These are phyloP conservation scores for Silybum marianum DNA, from an alignment of 129 eudicot species.

Conservation along the genomic window DNA sequence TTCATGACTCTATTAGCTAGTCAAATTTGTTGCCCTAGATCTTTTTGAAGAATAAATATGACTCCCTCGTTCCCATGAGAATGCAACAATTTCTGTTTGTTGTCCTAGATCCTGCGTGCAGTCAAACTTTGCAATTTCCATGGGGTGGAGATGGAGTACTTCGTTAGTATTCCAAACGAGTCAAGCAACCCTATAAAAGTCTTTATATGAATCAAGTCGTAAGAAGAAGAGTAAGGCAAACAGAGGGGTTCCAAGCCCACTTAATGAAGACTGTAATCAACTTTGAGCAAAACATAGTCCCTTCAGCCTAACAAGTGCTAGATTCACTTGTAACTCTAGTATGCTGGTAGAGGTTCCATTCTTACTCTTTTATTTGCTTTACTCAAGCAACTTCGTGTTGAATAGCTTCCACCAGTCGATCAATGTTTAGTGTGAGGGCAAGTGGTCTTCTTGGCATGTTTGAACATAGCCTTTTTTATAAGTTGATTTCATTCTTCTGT, in stretches of 20 bases:
- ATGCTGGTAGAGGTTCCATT: not conserved
- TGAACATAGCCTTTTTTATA: not conserved
- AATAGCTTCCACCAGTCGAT: not conserved
- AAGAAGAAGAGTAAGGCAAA: not conserved
- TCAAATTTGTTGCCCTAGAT: not conserved
- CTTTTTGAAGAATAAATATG: not conserved
- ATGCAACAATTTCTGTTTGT: not conserved
- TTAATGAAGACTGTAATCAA: not conserved
- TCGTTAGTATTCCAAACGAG: not conserved
- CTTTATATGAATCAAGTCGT: not conserved
- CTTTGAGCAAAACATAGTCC: not conserved
- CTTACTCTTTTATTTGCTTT: not conserved
- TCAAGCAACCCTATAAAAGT: not conserved
- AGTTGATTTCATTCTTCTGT: not conserved
- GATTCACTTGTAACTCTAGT: not conserved
- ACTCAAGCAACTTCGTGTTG: not conserved
- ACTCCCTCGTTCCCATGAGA: not conserved
- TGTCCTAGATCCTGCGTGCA: not conserved
- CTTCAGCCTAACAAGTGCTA: not conserved
- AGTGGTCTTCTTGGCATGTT: not conserved
- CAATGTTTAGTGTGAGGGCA: not conserved
- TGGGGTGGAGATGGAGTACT: not conserved
- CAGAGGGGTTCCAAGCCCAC: not conserved
- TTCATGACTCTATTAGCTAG: not conserved
- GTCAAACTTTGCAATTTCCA: not conserved